phyloP scores from a whole-genome alignment of 2,329 filamentous ascomycete species.

The Pseudogymnoascus sp. region DNA sequence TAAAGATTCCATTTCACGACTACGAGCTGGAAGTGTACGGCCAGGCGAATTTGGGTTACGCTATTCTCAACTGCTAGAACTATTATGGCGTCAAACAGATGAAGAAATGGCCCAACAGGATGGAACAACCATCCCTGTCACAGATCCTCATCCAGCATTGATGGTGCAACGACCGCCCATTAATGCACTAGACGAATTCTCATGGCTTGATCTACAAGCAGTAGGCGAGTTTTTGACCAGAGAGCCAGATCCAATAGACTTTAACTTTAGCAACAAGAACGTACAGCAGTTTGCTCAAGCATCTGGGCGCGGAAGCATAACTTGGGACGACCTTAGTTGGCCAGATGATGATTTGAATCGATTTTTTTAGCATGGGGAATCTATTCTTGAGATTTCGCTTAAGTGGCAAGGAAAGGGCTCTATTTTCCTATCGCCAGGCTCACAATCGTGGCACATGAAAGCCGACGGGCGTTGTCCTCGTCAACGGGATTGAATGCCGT shows the following conservation, averaged over 20 bases:
- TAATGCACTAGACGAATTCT: conserved; percentile 47
- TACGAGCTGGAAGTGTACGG: conserved; percentile 49
- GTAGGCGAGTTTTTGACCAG: conserved; percentile 48
- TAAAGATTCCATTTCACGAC: conserved; percentile 47
- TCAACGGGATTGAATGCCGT: neutral
- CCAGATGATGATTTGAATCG: neutral
- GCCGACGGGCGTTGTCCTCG: neutral
- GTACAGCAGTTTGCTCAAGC: neutral
- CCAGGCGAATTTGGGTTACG: conserved; percentile 51
- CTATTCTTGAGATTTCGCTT: neutral
- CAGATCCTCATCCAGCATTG: neutral
- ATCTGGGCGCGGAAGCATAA: neutral
- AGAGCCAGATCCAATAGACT: conserved; percentile 25
- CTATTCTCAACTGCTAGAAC: conserved; percentile 50
- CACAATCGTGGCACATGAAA: neutral
- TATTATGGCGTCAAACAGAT: conserved; percentile 44
- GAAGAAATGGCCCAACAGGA: conserved; percentile 20
- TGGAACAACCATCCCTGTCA: conserved; percentile 14
- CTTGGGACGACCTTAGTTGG: neutral
- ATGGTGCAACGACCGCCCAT: conserved; percentile 30
- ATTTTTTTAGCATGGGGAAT: neutral
- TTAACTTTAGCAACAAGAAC: conserved; percentile 17
- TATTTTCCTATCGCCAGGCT: neutral
- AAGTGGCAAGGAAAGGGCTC: neutral
- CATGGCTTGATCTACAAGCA: conserved; percentile 52